Evolutionary conservation across 805 yeast species (phyloP), one percentile per base, ranked within the genome.

Genomic region (Ogataea pini): DNA sequence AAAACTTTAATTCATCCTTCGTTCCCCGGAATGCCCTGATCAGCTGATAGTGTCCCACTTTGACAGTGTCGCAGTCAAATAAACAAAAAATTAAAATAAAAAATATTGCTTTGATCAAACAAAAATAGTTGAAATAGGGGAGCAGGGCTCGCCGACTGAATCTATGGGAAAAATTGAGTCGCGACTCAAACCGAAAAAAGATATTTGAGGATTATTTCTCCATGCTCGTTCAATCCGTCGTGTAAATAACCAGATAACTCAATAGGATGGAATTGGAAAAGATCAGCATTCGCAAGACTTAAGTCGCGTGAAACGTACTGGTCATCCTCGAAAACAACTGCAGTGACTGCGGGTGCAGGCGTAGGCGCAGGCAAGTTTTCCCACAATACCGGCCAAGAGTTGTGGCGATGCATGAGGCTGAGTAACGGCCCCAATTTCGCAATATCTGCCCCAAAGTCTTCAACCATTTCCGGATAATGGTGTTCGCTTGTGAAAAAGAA

Each of bases 161-260:
- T n/a, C n/a, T n/a, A n/a, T n/a, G n/a, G n/a, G n/a, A n/a, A n/a
- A n/a, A n/a, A n/a, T n/a, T n/a, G n/a, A n/a, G n/a, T n/a, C n/a
- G n/a, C n/a, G n/a, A n/a, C n/a, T n/a, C n/a, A n/a, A n/a, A n/a
- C n/a, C 57, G 59, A 76, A 12, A 10, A 74, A 39, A 79, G 63
- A 2, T 64, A 52, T 2, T 68, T 71, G 46, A 78, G 54, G 2
- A 79, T 72, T 20, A 55, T 64, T 4, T 64, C 68, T 1, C 79
- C 67, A 40, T 70, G 65, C 0, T 71, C 71, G 24, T 79, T 64
- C 13, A 76, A 53, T 0, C 84, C 84, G 52, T 75, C 72, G 55
- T 79, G 83, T 60, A 79, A 77, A 48, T 59, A 71, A 45, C 77
- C 79, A 53, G 73, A 75, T 28, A 80, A 73, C n/a, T 75, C 65